Base-by-base conservation (phyloP, 2,329 filamentous ascomycete species). In the Purpureocillium takamizusanense region DNA sequence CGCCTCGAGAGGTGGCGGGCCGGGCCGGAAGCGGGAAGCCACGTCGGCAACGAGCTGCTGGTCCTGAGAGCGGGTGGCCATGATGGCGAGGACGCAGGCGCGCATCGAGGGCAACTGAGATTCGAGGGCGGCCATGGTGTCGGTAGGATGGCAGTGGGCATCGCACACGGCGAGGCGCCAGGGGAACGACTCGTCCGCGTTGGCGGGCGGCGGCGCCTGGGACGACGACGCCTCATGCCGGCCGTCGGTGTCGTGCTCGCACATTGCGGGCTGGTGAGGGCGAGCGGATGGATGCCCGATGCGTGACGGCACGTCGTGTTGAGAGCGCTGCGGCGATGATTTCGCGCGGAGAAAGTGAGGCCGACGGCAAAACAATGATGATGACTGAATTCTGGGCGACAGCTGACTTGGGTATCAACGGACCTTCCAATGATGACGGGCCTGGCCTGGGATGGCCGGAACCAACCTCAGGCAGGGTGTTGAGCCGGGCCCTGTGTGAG, bases 81-180 rank as follows among this genome's bases (percentile, higher is more conserved):
- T 90, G 43, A 87, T 71, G 2, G 82, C 83, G 36, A 92, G 61
- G 10, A 68, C 67, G 17, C 74, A 69, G 16, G 82, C 70, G 43
- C 74, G 75, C 83, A 90, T 89, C 10, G 49, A 49, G 10, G 74
- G 63, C 31, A 90, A 78, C 11, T 56, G 59, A 10, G 66, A 48
- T 13, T 7, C 6, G 35, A 84, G 60, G 14, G 70, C 76, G 31
- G 69, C 61, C 73, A 87, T 80, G 15, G 79, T 86, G 57, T 90
- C 85, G 21, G 85, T 90, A 4, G 85, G 85, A 55, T 92, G 86
- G 59, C 86, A 90, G 64, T 92, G 86, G 16, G 86, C 83, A 55
- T 92, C 86, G 54, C 72, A 85, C 42, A 86, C 67, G 35, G 80
- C 81, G 25, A 81, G 59, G 40, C 81, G 69, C 83, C 83, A 88